Base-by-base conservation (phyloP, 2,329 filamentous ascomycete species). In the Penicillium italicum region DNA sequence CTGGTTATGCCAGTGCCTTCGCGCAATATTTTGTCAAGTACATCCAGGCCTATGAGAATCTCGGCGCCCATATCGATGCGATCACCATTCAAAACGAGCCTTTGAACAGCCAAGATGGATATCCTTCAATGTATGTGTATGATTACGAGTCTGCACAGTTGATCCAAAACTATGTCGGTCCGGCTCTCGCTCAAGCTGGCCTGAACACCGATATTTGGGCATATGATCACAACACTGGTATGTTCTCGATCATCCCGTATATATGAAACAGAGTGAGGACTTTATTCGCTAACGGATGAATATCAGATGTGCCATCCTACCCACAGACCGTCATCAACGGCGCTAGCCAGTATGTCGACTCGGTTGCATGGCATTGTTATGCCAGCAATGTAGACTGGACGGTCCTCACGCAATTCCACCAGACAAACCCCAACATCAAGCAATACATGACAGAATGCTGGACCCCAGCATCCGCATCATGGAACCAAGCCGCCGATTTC, bases 371-470 rank as follows among this genome's bases (percentile, higher is more conserved):
- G 73, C 73, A 76, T 59, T 76, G 73, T 56, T 76, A 75, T 44
- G 70, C 69, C 0, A 59, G 63, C 16, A 63, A 71, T 33, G 69
- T 73, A 20, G 60, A 72, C 48, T 71, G 69, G 66, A 65, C 58
- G 2, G 72, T 75, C 5, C 62, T 75, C n/a, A 68, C 62, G 12
- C 59, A 71, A 44, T 73, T 76, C 56, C 66, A 72, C 53, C 56
- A 64, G 40, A 59, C 59, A 30, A 73, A 69, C 46, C 70, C 72
- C 0, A 61, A 65, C 8, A 63, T 65, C 1, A 66, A 66, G 6
- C 73, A 76, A 48, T 74, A 74, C 58, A 74, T 76, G 73, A 74
- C 71, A 7, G 73, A 76, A 58, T 76, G 73, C 60, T 72, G 69
- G 60, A 73, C 66, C 9, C 67, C 66, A 0, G 61, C 58, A 5